These are phyloP conservation scores for Akanthomyces muscarius DNA, from an alignment of 2,329 filamentous ascomycete genomes.

Conservation along the genomic window DNA sequence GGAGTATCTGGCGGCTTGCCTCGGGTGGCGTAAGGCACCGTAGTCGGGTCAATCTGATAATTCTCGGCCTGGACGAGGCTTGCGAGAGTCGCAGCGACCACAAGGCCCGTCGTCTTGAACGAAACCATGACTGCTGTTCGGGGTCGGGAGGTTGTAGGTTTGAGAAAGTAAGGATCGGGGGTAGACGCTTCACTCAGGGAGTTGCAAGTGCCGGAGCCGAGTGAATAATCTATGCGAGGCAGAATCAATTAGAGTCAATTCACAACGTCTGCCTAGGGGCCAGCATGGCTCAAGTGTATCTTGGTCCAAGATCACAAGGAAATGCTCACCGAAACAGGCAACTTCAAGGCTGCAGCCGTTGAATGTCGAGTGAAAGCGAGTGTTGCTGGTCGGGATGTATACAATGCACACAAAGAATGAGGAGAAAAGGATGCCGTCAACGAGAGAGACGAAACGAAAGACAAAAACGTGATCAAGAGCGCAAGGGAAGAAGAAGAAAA, in stretches of 20 bases:
- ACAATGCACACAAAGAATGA: constrained; percentile 10
- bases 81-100: constrained; percentile 50
- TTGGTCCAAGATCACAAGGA: neutral
- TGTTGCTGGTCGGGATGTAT: neutral
- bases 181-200: neutral
- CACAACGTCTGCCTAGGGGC: neutral
- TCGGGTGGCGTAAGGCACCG: constrained; percentile 49
- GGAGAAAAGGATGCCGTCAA: constrained; percentile 7
- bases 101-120: constrained; percentile 49
- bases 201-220: neutral
- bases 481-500: neutral
- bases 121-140: constrained; percentile 46
- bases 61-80: constrained; percentile 48
- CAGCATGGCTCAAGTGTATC: neutral
- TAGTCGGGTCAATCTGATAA: constrained; percentile 59
- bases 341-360: neutral
- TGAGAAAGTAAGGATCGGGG: neutral
- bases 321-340: constrained; percentile 17
- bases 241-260: neutral
- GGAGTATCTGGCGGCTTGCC: constrained; percentile 38
- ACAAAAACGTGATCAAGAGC: neutral
- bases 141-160: neutral
- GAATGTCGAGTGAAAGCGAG: neutral
- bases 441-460: constrained; percentile 16
- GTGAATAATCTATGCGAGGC: neutral